These are phyloP conservation scores for Platanus orientalis DNA, from an alignment of 164 flowering plant species.

Conservation along the genomic window DNA sequence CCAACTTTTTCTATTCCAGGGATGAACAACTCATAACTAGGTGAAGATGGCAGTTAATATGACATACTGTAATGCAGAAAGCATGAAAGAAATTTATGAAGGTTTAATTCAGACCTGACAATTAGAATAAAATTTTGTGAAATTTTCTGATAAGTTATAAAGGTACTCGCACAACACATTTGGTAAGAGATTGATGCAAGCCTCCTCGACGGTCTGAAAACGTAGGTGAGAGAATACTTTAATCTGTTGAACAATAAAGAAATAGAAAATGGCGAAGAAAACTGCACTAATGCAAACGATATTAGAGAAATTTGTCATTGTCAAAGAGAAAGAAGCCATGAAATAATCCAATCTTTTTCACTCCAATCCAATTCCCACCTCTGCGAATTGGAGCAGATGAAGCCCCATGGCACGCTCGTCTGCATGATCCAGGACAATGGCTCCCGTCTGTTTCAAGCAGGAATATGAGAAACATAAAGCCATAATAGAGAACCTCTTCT, in stretches of 20 bases:
- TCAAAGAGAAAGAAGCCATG: not conserved
- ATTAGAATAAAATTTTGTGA: slow-evolving; percentile 66
- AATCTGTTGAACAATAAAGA: not conserved
- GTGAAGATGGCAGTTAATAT: not conserved
- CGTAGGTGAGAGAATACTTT: not conserved
- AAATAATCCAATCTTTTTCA: no score
- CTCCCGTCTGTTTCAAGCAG: slow-evolving; percentile 44
- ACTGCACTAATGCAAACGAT: not conserved
- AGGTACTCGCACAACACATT: slow-evolving; percentile 82
- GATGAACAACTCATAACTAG: not conserved
- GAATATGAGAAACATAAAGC: slow-evolving; percentile 1
- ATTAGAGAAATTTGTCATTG: no score
- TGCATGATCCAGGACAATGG: slow-evolving; percentile 48
- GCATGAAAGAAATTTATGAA: not conserved
- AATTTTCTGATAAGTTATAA: slow-evolving; percentile 72
- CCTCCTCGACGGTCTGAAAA: slow-evolving; percentile 76
- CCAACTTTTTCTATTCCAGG: not conserved
- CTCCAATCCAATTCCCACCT: slow-evolving; percentile 53
- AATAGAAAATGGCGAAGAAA: not conserved
- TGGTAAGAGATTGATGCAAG: slow-evolving; percentile 72
- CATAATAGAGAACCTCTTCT: not conserved
- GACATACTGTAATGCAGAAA: not conserved
- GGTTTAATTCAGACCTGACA: slow-evolving; percentile 76
- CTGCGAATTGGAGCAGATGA: slow-evolving; percentile 84
- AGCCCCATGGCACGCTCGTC: slow-evolving; percentile 82